Evolutionary conservation across 257 asterid species (phyloP).

Genomic region (Parsonsia alboflavescens): DNA sequence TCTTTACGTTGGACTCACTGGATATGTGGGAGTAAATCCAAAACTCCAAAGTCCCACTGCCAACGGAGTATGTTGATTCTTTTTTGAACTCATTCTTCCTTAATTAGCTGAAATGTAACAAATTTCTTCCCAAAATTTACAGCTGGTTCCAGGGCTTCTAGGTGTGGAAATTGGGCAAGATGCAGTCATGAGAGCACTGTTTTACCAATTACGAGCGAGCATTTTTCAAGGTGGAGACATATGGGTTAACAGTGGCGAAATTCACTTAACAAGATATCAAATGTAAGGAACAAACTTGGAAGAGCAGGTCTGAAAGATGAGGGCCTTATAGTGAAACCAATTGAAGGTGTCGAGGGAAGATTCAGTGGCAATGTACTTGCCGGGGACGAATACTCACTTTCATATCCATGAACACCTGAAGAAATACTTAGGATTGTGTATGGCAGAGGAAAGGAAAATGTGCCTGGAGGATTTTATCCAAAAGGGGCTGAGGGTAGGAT

Average conservation of each 20-base stretch:
- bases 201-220: constrained; percentile 22
- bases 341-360: constrained; percentile 53
- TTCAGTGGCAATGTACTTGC: constrained; percentile 53
- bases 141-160: constrained; percentile 46
- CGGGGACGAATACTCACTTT: constrained; percentile 43
- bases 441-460: constrained; percentile 45
- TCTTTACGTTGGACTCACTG: constrained; percentile 92
- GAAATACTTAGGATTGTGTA: constrained; percentile 71
- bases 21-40: constrained; percentile 84
- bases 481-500: constrained; percentile 61
- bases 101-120: neutral
- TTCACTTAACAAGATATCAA: constrained; percentile 31
- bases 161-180: constrained; percentile 56
- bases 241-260: constrained; percentile 32
- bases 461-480: constrained; percentile 81
- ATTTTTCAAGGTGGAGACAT: constrained; percentile 13
- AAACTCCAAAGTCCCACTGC: constrained; percentile 47
- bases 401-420: constrained; percentile 59
- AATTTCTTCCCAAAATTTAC: neutral
- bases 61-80: constrained; percentile 36
- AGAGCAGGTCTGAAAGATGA: constrained; percentile 59
- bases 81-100: neutral
- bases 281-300: constrained; percentile 46
- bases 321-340: constrained; percentile 53
- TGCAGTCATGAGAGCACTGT: constrained; percentile 33